Conservation (phyloP, 2,329 filamentous ascomycete genomes). For the Ceratocystis cacaofunesta region DNA sequence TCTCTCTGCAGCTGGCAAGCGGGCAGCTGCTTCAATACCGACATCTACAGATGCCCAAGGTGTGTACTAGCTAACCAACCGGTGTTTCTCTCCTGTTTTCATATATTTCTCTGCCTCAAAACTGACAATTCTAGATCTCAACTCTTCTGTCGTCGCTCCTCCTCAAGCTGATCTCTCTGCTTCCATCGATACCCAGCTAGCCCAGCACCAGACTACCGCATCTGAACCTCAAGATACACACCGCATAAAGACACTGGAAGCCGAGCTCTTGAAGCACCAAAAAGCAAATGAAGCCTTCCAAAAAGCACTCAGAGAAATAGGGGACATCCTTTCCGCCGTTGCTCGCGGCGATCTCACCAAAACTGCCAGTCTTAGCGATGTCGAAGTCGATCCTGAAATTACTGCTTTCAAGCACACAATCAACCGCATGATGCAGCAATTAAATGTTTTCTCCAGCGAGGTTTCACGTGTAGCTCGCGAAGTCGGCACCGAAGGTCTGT, state of each 20-base stretch:
- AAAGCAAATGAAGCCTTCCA: conserved; percentile 98
- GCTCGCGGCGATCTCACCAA: conserved; percentile 91
- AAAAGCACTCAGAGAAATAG: conserved; percentile 89
- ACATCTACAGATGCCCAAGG: conserved; percentile 31
- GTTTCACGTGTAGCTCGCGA: conserved; percentile 89
- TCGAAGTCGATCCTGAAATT: conserved; percentile 97
- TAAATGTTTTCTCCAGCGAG: conserved; percentile 92
- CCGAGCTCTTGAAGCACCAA: conserved; percentile 91
- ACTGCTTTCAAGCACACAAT: conserved; percentile 96
- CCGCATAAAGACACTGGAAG: conserved; percentile 71
- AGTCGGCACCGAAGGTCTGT: conserved; percentile 86
- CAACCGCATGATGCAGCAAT: conserved; percentile 97
- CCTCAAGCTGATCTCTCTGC: conserved; percentile 75
- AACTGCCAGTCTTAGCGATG: conserved; percentile 87
- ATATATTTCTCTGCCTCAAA: conserved; percentile 47
- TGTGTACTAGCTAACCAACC: conserved; percentile 22
- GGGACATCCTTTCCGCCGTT: conserved; percentile 91
- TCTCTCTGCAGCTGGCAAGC: conserved; percentile 41
- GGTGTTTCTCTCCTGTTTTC: conserved; percentile 21
- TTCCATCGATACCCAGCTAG: conserved; percentile 70
- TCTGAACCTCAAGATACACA: conserved; percentile 76
- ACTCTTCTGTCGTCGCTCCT: conserved; percentile 73
- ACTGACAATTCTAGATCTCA: conserved; percentile 70
- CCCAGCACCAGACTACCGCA: conserved; percentile 56
- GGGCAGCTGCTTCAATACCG: conserved; percentile 25